These are phyloP conservation scores for Solanum etuberosum DNA, from an alignment of 257 asterid species.

Conservation along the genomic window DNA sequence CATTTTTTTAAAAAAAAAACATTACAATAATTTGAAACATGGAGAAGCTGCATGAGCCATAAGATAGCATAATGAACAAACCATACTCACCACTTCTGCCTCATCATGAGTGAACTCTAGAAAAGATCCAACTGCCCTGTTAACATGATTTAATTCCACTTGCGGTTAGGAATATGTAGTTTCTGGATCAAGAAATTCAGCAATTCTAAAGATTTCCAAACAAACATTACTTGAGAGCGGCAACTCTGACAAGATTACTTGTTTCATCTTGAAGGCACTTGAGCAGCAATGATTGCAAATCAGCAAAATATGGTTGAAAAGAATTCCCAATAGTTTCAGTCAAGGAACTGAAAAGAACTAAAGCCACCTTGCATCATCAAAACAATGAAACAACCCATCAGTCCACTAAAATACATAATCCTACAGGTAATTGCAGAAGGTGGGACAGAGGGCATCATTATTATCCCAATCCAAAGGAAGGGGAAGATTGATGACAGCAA, in stretches of 20 bases:
- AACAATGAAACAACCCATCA: conserved; percentile 11
- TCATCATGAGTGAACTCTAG: conserved; percentile 92
- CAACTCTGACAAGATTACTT: conserved; percentile 89
- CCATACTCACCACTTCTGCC: conserved; percentile 71
- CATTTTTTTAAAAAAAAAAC: background rate
- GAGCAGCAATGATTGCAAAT: conserved; percentile 73
- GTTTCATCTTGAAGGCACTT: conserved; percentile 97
- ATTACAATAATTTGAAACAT: background rate
- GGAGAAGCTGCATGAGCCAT: background rate
- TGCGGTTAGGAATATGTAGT: conserved; percentile 7
- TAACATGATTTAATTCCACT: conserved; percentile 16
- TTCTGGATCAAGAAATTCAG: background rate
- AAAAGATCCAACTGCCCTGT: conserved; percentile 99
- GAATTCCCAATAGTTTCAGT: conserved; percentile 97
- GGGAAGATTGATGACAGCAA: background rate
- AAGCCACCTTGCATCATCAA: conserved; percentile 61
- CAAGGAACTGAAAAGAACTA: conserved; percentile 96
- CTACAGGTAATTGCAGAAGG: background rate
- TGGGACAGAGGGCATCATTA: background rate
- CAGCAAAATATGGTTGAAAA: conserved; percentile 76
- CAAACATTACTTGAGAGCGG: conserved; percentile 86
- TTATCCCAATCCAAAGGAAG: background rate
- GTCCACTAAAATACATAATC: background rate
- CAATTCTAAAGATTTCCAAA: background rate
- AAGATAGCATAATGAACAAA: background rate